Conservation (phyloP, 1,284 basidiomycete species). For the Taiwanofungus camphoratus region DNA sequence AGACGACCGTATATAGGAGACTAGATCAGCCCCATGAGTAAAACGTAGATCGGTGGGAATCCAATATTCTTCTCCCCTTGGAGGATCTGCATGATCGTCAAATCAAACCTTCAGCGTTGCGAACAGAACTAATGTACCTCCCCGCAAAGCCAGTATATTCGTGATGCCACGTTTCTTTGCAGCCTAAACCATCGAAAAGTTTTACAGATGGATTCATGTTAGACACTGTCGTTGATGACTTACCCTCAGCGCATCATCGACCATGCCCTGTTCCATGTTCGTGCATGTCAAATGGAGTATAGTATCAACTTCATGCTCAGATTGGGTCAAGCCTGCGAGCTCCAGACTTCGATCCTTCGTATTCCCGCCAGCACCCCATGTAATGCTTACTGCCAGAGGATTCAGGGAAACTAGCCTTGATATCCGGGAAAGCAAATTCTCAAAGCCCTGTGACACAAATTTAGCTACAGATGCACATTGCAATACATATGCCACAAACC, state of each 20-base stretch:
- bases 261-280: slow-evolving; percentile 87
- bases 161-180: slow-evolving; percentile 82
- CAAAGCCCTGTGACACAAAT: slow-evolving; percentile 59
- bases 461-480: slow-evolving; percentile 10
- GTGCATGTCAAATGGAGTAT: slow-evolving; percentile 97
- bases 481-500: slow-evolving; percentile 32
- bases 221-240: slow-evolving; percentile 12
- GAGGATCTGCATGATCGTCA: slow-evolving; percentile 61
- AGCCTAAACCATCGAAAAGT: slow-evolving; percentile 38
- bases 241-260: slow-evolving; percentile 83
- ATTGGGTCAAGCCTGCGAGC: slow-evolving; percentile 69
- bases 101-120: slow-evolving; percentile 1
- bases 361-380: slow-evolving; percentile 96
- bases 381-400: slow-evolving; percentile 82
- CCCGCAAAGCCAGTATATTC: slow-evolving; percentile 89
- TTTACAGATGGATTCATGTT: not conserved
- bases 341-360: slow-evolving; percentile 88
- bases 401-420: slow-evolving; percentile 63
- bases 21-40: slow-evolving; percentile 84
- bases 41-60: slow-evolving; percentile 83
- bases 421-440: slow-evolving; percentile 81
- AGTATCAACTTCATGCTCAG: slow-evolving; percentile 73
- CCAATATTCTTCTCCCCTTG: slow-evolving; percentile 91
- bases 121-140: slow-evolving; percentile 44
- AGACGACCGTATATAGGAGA: slow-evolving; percentile 80